Evolutionary conservation across 176 grass and related monocot species (phyloP).

Genomic region (Hsuehochloa calcarea): DNA sequence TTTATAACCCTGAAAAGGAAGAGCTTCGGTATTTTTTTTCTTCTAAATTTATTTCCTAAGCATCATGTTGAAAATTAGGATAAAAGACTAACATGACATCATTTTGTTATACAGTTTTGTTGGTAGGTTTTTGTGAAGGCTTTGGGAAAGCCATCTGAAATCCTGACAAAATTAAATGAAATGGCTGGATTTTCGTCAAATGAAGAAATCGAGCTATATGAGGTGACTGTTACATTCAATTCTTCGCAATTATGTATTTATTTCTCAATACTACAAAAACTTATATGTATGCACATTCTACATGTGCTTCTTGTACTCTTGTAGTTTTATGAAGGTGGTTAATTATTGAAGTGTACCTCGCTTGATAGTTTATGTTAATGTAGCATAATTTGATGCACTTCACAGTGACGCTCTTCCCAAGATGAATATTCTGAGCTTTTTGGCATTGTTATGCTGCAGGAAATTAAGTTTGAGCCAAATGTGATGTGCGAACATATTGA

Average conservation of each 20-base stretch:
- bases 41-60: slow-evolving; percentile 9
- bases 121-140: slow-evolving; percentile 89
- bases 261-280: background rate
- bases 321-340: slow-evolving; percentile 7
- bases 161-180: slow-evolving; percentile 79
- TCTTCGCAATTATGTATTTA: background rate
- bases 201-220: slow-evolving; percentile 92
- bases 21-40: slow-evolving; percentile 63
- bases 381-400: slow-evolving; percentile 19
- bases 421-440: slow-evolving; percentile 20
- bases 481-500: slow-evolving; percentile 95
- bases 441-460: slow-evolving; percentile 54
- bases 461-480: slow-evolving; percentile 94
- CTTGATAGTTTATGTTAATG: background rate
- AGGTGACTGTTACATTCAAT: slow-evolving; percentile 44
- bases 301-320: slow-evolving; percentile 4
- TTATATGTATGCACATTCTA: background rate
- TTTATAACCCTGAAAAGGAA: slow-evolving; percentile 94
- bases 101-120: slow-evolving; percentile 58
- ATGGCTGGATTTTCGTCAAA: slow-evolving; percentile 76
- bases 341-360: background rate
- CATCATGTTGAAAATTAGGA: slow-evolving; percentile 7
- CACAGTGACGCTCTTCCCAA: background rate
- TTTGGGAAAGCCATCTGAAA: slow-evolving; percentile 76
- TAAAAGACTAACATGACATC: slow-evolving; percentile 23